Percentiles rank a stretch among this genome's conserved stretches.
These are phyloP conservation scores for Rutstroemia sp. DNA, from an alignment of 2,329 filamentous ascomycete genomes.

Conservation along the genomic window DNA sequence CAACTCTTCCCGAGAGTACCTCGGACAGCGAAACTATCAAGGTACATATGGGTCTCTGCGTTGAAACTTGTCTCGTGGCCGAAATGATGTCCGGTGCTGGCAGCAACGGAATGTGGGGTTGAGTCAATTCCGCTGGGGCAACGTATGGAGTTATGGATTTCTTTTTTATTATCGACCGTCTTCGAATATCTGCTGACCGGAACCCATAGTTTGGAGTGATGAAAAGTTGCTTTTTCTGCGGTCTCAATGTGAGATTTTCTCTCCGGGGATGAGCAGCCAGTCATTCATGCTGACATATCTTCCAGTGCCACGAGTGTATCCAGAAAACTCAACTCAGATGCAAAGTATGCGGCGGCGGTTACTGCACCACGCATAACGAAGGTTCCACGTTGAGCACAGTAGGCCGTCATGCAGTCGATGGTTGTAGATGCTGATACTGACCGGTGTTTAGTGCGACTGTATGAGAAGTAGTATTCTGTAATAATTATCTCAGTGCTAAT, in stretches of 20 bases:
- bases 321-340: conserved; percentile 64
- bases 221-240: conserved; percentile 80
- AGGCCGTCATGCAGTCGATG: conserved; percentile 24
- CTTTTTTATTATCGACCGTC: not conserved
- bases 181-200: not conserved
- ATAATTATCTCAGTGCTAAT: conserved; percentile 1
- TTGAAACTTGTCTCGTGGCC: conserved; percentile 42
- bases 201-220: conserved; percentile 40
- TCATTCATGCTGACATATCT: conserved; percentile 11
- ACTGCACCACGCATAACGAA: conserved; percentile 78
- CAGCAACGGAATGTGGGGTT: conserved; percentile 54
- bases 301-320: conserved; percentile 70
- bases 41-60: conserved; percentile 60
- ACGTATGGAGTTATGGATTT: conserved; percentile 22
- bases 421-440: conserved; percentile 26
- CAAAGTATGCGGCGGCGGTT: conserved; percentile 66
- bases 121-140: conserved; percentile 30
- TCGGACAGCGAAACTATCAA: conserved; percentile 43
- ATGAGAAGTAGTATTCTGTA: conserved; percentile 14
- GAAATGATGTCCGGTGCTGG: conserved; percentile 44
- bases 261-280: conserved; percentile 20
- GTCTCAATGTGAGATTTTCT: conserved; percentile 53
- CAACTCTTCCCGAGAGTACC: not conserved
- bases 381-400: conserved; percentile 57
- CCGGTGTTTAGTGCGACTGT: conserved; percentile 28